These are phyloP conservation scores for Penicillium egyptiacum DNA, from an alignment of 495 filamentous ascomycete genomes.

Conservation along the genomic window DNA sequence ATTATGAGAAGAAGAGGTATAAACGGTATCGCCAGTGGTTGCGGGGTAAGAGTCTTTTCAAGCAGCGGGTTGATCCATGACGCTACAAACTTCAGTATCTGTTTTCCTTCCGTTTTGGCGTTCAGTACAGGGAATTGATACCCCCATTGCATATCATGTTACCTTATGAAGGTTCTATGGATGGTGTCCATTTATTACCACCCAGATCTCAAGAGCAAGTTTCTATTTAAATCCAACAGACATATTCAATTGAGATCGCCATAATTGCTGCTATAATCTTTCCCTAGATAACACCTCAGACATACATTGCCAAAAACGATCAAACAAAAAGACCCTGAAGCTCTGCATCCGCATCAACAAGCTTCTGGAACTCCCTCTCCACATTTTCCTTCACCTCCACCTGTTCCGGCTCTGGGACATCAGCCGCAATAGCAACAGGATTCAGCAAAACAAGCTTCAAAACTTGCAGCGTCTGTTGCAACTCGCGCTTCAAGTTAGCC, in stretches of 20 bases:
- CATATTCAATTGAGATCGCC: not conserved
- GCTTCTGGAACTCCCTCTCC: slow-evolving; percentile 32
- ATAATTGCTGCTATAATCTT: not conserved
- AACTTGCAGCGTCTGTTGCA: slow-evolving; percentile 43
- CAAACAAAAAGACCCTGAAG: slow-evolving; percentile 31
- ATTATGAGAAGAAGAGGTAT: slow-evolving; percentile 86
- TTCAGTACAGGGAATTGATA: slow-evolving; percentile 22
- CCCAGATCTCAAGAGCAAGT: not conserved
- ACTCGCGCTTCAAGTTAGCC: slow-evolving; percentile 41
- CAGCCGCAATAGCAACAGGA: slow-evolving; percentile 16
- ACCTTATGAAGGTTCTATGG: not conserved
- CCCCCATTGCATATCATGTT: slow-evolving; percentile 6
- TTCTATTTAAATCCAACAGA: not conserved
- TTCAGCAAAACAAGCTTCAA: slow-evolving; percentile 41
- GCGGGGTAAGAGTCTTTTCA: slow-evolving; percentile 87
- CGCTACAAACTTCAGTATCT: not conserved
- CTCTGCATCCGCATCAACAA: slow-evolving; percentile 39
- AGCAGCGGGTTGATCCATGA: slow-evolving; percentile 73
- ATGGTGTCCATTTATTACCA: not conserved
- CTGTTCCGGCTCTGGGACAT: slow-evolving; percentile 21
- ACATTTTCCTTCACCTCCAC: slow-evolving; percentile 29
- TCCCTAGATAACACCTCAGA: not conserved
- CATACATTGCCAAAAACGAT: not conserved
- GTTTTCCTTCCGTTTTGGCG: slow-evolving; percentile 9
- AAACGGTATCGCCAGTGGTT: slow-evolving; percentile 95